Base-by-base conservation (phyloP, 176 grass and related monocot species). In the Oryza meridionalis region DNA sequence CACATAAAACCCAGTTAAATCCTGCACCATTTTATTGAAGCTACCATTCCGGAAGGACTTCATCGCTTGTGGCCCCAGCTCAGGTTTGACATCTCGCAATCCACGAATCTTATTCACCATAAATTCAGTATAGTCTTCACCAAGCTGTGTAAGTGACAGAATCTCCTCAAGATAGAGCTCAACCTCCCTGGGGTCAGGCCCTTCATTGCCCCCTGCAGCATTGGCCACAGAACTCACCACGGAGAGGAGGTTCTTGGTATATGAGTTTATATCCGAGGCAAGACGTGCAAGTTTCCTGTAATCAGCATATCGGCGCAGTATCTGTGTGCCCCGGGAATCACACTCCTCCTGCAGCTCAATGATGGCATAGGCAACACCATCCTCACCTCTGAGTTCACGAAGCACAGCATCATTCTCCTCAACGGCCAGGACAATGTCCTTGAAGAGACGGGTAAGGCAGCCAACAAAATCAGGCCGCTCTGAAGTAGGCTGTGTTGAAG, bases 261-360 rank as follows among this genome's bases (percentile, higher is more conserved):
- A 94, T 26, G 93, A 95, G 77, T 98, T 95, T 84, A 98, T 98
- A 76, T 98, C 96, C 0, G 89, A 88, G 12, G 89, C 83, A 29
- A 95, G 93, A 9, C 70, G 87, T 5, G 77, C 62, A 47, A 98
- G 89, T 33, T 92, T 91, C 25, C 93, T 80, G 82, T 82, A 93
- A 82, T 98, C 96, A 7, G 89, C 81, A 73, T 93, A 98, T 12
- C 84, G 87, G 3, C 90, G 90, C 42, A 98, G 77, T 73, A 98
- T 95, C 88, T 93, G 93, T 44, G 91, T 98, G 32, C 96, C 96
- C 32, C 93, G 73, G 2, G 87, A 89, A 24, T 98, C 96, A 65
- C 96, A 98, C 87, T 98, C 96, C 80, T 95, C 96, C 68, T 98
- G 96, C 55, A 98, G 91, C 70, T 98, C 96, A 81, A 88, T 93